A percentile compares a stretch with the other conserved stretches of the same genome.
Conservation (phyloP, 345 rosid species). For the Salix brachista region DNA sequence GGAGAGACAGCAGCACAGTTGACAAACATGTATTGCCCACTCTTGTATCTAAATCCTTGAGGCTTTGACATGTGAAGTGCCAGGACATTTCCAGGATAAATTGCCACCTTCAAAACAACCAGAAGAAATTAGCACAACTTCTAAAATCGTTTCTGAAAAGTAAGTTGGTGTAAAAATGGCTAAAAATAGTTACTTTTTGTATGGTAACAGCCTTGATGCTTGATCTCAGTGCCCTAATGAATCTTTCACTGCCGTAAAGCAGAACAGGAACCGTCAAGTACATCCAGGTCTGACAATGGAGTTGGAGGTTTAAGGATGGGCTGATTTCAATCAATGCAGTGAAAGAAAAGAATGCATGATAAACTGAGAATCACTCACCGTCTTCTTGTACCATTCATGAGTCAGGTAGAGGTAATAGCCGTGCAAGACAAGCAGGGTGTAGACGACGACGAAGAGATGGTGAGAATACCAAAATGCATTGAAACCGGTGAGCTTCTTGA, state of each 20-base stretch:
- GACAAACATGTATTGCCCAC: conserved; percentile 82
- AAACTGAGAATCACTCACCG: conserved; percentile 33
- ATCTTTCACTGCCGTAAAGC: conserved; percentile 57
- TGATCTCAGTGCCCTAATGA: conserved; percentile 63
- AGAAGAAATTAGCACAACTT: neutral
- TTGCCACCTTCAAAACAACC: conserved; percentile 40
- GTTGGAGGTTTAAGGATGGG: neutral
- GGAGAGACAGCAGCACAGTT: conserved; percentile 83
- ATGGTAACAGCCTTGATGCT: conserved; percentile 63
- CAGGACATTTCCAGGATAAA: conserved; percentile 77
- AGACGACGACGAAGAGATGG: conserved; percentile 71
- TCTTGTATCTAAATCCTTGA: conserved; percentile 72
- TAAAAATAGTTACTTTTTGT: conserved; percentile 40
- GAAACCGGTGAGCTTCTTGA: conserved; percentile 72
- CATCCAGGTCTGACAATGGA: conserved; percentile 67
- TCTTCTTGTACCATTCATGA: conserved; percentile 55
- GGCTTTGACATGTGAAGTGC: conserved; percentile 72
- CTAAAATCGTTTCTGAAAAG: neutral
- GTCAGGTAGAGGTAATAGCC: conserved; percentile 59
- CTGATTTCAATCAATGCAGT: neutral
- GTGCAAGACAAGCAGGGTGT: conserved; percentile 58
- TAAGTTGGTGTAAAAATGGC: neutral
- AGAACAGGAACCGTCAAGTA: conserved; percentile 56
- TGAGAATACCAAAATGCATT: conserved; percentile 91
- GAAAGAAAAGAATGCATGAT: neutral